These are phyloP conservation scores for Posidonia oceanica DNA, from an alignment of 116 monocot genomes.

Conservation along the genomic window DNA sequence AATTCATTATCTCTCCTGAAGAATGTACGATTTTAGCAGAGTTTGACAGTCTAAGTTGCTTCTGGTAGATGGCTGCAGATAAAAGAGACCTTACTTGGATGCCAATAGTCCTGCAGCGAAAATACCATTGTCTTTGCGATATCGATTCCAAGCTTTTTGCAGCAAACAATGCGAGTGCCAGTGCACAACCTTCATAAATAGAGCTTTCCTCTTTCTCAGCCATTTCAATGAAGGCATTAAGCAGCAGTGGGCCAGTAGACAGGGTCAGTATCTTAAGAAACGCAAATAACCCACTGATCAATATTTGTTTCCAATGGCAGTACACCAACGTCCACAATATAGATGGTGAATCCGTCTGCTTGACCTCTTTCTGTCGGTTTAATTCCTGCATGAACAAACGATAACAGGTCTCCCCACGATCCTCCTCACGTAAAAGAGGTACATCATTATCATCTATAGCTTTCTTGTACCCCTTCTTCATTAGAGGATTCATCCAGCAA, in stretches of 20 bases:
- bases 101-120: conserved; percentile 58
- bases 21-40: conserved; percentile 52
- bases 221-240: conserved; percentile 74
- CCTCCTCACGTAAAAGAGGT: conserved; percentile 30
- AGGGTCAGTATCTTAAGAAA: conserved; percentile 63
- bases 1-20: conserved; percentile 92
- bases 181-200: conserved; percentile 48
- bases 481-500: conserved; percentile 87
- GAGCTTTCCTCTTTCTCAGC: conserved; percentile 36
- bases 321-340: conserved; percentile 53
- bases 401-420: conserved; percentile 42
- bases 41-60: conserved; percentile 63
- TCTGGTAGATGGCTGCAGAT: conserved; percentile 71
- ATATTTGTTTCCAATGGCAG: conserved; percentile 50
- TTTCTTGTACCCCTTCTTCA: conserved; percentile 59
- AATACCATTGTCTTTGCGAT: conserved; percentile 91
- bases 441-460: conserved; percentile 67
- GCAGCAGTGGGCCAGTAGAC: conserved; percentile 64
- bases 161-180: conserved; percentile 51
- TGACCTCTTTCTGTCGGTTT: conserved; percentile 18
- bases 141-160: conserved; percentile 71
- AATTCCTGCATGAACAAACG: conserved; percentile 39
- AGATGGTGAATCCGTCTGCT: conserved; percentile 13
- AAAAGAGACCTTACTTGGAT: conserved; percentile 65
- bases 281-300: conserved; percentile 63